Conservation (phyloP, 306 rosid species). For the Hippophae rhamnoides region DNA sequence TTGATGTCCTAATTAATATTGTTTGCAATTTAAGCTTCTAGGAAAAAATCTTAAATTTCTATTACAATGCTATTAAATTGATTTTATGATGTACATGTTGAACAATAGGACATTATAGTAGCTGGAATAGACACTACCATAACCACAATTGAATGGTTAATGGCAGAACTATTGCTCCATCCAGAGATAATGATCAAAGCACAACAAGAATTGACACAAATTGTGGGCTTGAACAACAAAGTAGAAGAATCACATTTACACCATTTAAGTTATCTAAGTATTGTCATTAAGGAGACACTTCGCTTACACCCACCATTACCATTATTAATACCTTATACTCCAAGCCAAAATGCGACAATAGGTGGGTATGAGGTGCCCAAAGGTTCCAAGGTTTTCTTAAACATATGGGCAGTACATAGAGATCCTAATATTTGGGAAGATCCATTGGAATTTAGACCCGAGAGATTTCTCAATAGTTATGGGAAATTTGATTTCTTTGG, state of each 20-base stretch:
- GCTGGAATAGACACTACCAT: slow-evolving; percentile 28
- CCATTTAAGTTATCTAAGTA: slow-evolving; percentile 1
- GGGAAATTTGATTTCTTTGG: slow-evolving; percentile 6
- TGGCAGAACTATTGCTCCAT: slow-evolving; percentile 20
- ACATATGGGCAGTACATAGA: slow-evolving; percentile 21
- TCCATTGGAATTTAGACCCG: slow-evolving; percentile 15
- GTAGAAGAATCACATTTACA: slow-evolving; percentile 24
- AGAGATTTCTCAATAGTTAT: slow-evolving; percentile 6
- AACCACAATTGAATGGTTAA: slow-evolving; percentile 25
- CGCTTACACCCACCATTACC: slow-evolving; percentile 8
- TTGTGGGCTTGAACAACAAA: slow-evolving; percentile 18
- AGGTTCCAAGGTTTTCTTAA: slow-evolving; percentile 11
- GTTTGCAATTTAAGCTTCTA: too few species aligned
- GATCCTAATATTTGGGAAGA: slow-evolving; percentile 21
- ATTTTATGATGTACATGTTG: too few species aligned
- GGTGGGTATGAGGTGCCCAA: slow-evolving; percentile 6
- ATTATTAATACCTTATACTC: slow-evolving; percentile 2
- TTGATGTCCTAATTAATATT: too few species aligned
- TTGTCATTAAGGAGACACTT: slow-evolving; percentile 1
- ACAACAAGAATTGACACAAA: slow-evolving; percentile 10
- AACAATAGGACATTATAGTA: slow-evolving; percentile 24
- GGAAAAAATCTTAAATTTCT: too few species aligned
- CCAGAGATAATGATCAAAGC: slow-evolving; percentile 16
- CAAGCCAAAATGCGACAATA: neutral
- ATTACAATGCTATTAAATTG: too few species aligned